Evolutionary conservation across 805 yeast genomes (phyloP), one percentile per base, ranked within the genome.

Genomic region (Starmerella bombicola): DNA sequence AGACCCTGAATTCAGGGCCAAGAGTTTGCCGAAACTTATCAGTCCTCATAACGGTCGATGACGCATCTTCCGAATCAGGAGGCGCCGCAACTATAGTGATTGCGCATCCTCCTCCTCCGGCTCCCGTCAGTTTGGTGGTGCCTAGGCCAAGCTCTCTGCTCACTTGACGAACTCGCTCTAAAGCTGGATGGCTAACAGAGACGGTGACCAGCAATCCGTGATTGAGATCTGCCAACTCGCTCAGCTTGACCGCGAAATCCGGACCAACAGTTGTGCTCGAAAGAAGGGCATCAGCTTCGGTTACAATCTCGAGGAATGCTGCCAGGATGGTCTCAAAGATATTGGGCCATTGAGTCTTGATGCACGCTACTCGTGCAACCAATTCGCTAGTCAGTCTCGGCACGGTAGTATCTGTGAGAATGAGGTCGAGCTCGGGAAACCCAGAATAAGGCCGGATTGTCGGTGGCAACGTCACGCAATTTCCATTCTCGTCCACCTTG

Each of bases 81-180:
- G 58, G 61, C 2, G 63, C 66, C 30, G 70, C 74, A 13, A 86
- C 66, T 29, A 91, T 62, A 0, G 97, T 91, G 41, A 91, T 79
- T 9, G 97, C 94, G 66, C 98, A 91, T 2, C 98, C 98, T 37
- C 98, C 98, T 17, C 98, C 98, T 26, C 98, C 98, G 0, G 98
- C 98, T 31, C 98, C 98, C 0, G 98, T 91, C 40, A 91, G 69
- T 59, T 91, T 91, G 0, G 98, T 88, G 43, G 80, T 76, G 6
- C 98, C 98, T 15, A 91, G 59, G 3, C 65, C 57, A 42, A 73
- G 53, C 37, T 67, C 69, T 54, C 80, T 86, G 19, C 83, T 70
- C n/a, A 74, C 63, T 17, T 72, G 61, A 53, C 76, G 78, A 22
- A 88, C 74, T 37, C 68, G 65, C 57, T 91, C 98, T 43, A 91